Percentiles rank a stretch among this genome's conserved stretches.
These are phyloP conservation scores for Neckera pumila DNA, from an alignment of 225 moss, liverwort and hornwort genomes.

Conservation along the genomic window DNA sequence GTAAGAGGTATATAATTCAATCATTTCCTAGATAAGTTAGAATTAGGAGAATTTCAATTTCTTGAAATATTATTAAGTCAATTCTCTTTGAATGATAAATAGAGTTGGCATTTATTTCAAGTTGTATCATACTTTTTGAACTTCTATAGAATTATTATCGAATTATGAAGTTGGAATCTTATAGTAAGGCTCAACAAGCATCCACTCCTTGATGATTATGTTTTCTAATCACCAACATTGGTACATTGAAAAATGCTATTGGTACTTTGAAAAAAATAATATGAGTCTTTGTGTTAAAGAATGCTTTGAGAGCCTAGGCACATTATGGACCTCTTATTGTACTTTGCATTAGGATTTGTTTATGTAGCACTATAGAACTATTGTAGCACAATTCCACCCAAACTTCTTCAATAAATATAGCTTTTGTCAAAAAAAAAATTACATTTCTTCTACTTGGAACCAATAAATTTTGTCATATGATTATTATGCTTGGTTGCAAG, in stretches of 20 bases:
- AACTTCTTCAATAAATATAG: not conserved
- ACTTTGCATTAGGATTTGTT: fast-evolving
- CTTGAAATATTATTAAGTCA: not conserved
- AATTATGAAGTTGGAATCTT: fast-evolving
- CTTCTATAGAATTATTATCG: too few relatives aligned
- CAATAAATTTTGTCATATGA: not conserved
- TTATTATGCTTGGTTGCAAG: not conserved
- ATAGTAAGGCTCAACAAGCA: fast-evolving
- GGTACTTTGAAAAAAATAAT: not conserved
- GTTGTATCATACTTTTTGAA: not conserved
- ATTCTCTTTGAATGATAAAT: not conserved
- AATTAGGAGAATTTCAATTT: not conserved
- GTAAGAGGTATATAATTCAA: not conserved
- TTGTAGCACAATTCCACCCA: not conserved
- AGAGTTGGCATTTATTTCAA: not conserved
- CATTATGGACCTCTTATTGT: fast-evolving
- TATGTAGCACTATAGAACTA: fast-evolving
- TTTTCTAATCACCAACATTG: not conserved
- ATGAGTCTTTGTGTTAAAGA: fast-evolving
- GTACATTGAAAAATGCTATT: not conserved
- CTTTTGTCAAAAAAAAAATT: not conserved
- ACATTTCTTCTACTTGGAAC: fast-evolving
- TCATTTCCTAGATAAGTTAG: fast-evolving
- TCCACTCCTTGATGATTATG: too few relatives aligned
- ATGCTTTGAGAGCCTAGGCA: fast-evolving